phyloP scores from a whole-genome alignment of 2,329 filamentous ascomycete genomes.

The Aspergillus brunneoviolaceus region DNA sequence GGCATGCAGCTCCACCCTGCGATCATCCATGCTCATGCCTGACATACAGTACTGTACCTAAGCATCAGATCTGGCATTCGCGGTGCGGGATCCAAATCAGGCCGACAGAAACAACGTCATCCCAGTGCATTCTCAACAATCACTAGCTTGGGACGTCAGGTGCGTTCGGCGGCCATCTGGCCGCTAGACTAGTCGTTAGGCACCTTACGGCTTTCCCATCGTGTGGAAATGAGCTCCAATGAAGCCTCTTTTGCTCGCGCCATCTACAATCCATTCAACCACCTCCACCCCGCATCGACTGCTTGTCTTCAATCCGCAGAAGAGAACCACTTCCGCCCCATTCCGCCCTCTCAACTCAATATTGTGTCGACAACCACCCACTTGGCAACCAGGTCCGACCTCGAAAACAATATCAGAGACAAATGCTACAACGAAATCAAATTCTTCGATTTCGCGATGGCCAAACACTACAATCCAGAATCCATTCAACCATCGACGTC shows the following conservation, averaged over 20 bases:
- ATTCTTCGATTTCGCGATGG: too few species aligned
- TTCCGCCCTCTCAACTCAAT: neutral
- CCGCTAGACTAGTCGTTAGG: neutral
- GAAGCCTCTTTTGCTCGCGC: neutral
- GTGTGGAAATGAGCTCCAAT: neutral
- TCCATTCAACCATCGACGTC: too few species aligned
- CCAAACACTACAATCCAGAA: too few species aligned
- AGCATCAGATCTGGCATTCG: neutral
- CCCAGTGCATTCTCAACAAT: neutral
- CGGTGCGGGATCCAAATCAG: neutral
- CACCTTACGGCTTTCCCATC: neutral
- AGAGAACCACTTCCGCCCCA: too few species aligned
- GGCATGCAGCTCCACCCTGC: neutral
- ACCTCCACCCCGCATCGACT: neutral
- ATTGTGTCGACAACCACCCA: neutral
- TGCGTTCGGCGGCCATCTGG: neutral
- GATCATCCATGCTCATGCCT: constrained; percentile 13
- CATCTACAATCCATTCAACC: neutral
- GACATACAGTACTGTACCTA: neutral
- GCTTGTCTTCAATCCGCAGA: neutral
- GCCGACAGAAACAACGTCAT: neutral
- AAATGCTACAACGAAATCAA: too few species aligned
- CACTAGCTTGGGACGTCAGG: neutral
- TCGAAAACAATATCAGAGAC: neutral
- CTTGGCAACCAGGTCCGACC: neutral